Evolutionary conservation across 345 rosid genomes (phyloP).

Genomic region (Eutrema yunnanense): DNA sequence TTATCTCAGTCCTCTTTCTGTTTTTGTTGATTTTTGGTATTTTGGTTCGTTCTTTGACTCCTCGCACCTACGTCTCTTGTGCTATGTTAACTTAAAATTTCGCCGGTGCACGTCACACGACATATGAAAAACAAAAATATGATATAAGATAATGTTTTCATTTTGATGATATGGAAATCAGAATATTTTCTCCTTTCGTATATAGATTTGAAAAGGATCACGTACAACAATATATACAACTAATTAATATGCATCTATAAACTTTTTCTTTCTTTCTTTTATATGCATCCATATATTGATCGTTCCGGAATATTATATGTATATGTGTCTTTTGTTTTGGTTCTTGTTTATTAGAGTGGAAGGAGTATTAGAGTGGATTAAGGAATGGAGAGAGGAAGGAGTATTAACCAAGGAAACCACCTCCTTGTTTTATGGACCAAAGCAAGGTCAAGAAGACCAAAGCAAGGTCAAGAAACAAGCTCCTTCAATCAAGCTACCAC

Average conservation of each 20-base stretch:
- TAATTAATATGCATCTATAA: neutral
- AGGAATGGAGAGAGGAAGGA: no score
- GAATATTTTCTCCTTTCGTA: neutral
- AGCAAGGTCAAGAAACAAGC: no score
- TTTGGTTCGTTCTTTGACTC: conserved; percentile 21
- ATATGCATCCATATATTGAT: neutral
- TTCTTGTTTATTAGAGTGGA: no score
- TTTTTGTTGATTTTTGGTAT: neutral
- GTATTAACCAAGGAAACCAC: no score
- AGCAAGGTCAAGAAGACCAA: no score
- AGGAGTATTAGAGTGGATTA: no score
- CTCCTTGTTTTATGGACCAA: no score
- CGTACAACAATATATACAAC: neutral
- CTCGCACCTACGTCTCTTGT: conserved; percentile 27
- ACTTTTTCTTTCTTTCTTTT: no score
- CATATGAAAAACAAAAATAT: conserved; percentile 7
- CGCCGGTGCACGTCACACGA: neutral
- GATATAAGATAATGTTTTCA: conserved; percentile 6
- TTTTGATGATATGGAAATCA: neutral
- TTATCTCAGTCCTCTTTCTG: neutral
- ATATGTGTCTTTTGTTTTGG: neutral
- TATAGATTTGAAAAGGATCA: neutral
- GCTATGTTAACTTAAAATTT: conserved; percentile 30
- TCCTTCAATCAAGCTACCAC: no score
- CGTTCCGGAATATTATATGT: neutral